These are phyloP conservation scores for Apiospora phragmitis DNA, from an alignment of 2,329 filamentous ascomycete genomes.

Conservation along the genomic window DNA sequence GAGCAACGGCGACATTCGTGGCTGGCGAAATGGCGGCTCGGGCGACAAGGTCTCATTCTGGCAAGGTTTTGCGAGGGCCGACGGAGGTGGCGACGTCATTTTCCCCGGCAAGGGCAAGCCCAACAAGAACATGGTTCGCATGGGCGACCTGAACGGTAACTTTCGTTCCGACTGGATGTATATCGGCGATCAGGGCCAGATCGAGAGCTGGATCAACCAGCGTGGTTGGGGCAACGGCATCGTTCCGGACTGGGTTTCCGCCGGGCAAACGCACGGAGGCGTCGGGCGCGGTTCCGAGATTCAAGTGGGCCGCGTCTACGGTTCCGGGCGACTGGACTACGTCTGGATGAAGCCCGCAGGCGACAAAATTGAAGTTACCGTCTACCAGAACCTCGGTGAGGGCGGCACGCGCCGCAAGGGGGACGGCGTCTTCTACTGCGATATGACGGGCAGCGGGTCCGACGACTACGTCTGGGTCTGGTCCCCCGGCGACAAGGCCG, in stretches of 20 bases:
- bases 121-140: slow-evolving; percentile 9
- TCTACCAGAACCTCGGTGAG: slow-evolving; percentile 8
- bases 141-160: slow-evolving; percentile 8
- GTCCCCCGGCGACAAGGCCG: slow-evolving; percentile 9
- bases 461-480: slow-evolving; percentile 11
- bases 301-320: slow-evolving; percentile 6
- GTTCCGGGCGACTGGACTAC: slow-evolving; percentile 2
- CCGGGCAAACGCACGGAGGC: not conserved
- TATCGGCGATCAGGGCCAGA: slow-evolving; percentile 10
- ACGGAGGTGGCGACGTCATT: slow-evolving; percentile 7
- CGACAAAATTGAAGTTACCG: not conserved
- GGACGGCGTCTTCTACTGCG: slow-evolving; percentile 8
- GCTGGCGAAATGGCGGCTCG: slow-evolving; percentile 11
- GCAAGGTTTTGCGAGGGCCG: not conserved
- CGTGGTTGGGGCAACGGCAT: slow-evolving; percentile 5
- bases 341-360: slow-evolving; percentile 10
- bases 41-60: slow-evolving; percentile 7
- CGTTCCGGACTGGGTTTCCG: not conserved
- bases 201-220: slow-evolving; percentile 10
- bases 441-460: slow-evolving; percentile 9
- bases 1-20: slow-evolving; percentile 10
- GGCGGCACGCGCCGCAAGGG: slow-evolving; percentile 1
- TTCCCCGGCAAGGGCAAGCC: slow-evolving; percentile 3
- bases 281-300: slow-evolving; percentile 2
- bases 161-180: slow-evolving; percentile 12